A percentile compares a stretch with the other conserved stretches of the same genome.
Conservation (phyloP, 1,139 yeast genomes). For the Lodderomyces jiufengensis region DNA sequence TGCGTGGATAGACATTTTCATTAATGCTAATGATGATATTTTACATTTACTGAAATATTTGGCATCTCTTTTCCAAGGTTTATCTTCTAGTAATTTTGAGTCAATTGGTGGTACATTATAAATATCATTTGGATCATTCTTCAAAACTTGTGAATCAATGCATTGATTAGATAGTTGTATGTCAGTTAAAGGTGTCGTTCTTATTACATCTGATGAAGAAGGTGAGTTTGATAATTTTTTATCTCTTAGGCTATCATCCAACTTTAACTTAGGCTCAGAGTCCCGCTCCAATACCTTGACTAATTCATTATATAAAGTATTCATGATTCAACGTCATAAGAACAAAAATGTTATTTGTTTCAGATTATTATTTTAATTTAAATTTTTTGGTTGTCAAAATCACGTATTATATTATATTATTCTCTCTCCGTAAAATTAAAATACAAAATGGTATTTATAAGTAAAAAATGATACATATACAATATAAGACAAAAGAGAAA, state of each 20-base stretch:
- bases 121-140: slow-evolving; percentile 4
- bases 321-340: too few relatives aligned
- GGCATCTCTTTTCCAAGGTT: slow-evolving; percentile 46
- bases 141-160: too few relatives aligned
- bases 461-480: too few relatives aligned
- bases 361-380: too few relatives aligned
- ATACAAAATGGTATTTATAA: too few relatives aligned
- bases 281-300: neutral
- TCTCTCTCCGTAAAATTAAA: too few relatives aligned
- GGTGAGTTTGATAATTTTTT: neutral
- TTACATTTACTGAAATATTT: slow-evolving; percentile 64
- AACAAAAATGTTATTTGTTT: too few relatives aligned
- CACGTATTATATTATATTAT: too few relatives aligned
- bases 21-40: slow-evolving; percentile 70
- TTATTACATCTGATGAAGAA: neutral
- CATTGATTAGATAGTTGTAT: slow-evolving; percentile 1
- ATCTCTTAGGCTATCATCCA: neutral
- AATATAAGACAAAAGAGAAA: too few relatives aligned
- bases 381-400: too few relatives aligned
- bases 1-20: slow-evolving; percentile 82
- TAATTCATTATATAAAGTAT: neutral
- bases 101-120: slow-evolving; percentile 14
- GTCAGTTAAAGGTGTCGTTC: too few relatives aligned
- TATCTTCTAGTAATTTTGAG: slow-evolving; percentile 12
- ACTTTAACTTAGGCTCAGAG: too few relatives aligned